Percentiles rank a stretch among this genome's conserved stretches.
Evolutionary conservation across 257 asterid species (phyloP).

Genomic region (Solanum corneliomulleri): DNA sequence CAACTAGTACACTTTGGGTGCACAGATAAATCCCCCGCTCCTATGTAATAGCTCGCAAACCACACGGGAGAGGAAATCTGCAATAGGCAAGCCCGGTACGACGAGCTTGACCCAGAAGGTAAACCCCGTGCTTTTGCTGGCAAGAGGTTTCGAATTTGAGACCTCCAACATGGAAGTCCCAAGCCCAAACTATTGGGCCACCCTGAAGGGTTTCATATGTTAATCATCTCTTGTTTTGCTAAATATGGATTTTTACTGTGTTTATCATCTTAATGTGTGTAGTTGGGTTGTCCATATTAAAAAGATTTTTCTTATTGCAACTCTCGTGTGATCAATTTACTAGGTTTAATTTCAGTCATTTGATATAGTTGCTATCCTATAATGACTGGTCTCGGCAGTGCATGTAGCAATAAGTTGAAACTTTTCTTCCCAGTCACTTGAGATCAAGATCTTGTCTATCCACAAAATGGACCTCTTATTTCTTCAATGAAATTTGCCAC

Average conservation of each 20-base stretch:
- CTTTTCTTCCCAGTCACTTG: not conserved
- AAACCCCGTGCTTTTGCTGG: not conserved
- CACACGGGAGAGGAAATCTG: not conserved
- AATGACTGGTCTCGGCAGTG: not conserved
- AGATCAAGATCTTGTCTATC: not conserved
- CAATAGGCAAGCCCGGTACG: not conserved
- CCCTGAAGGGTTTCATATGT: not conserved
- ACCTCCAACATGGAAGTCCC: not conserved
- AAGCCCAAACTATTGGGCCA: not conserved
- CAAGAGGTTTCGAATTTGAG: not conserved
- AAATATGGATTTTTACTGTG: not conserved
- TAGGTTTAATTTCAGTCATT: not conserved
- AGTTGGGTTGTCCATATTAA: not conserved
- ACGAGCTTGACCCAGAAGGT: not conserved
- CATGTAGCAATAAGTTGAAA: not conserved
- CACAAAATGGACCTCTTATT: not conserved
- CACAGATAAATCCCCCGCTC: not conserved
- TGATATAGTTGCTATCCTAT: not conserved
- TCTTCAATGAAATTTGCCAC: not conserved
- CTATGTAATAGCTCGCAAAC: not conserved
- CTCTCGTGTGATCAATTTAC: not conserved
- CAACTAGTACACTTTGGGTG: not conserved
- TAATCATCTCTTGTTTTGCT: not conserved
- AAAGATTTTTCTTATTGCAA: not conserved
- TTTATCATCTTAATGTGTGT: not conserved